A percentile compares a stretch with the other conserved stretches of the same genome.
These are phyloP conservation scores for Apodospora peruviana DNA, from an alignment of 495 filamentous ascomycete species.

Conservation along the genomic window DNA sequence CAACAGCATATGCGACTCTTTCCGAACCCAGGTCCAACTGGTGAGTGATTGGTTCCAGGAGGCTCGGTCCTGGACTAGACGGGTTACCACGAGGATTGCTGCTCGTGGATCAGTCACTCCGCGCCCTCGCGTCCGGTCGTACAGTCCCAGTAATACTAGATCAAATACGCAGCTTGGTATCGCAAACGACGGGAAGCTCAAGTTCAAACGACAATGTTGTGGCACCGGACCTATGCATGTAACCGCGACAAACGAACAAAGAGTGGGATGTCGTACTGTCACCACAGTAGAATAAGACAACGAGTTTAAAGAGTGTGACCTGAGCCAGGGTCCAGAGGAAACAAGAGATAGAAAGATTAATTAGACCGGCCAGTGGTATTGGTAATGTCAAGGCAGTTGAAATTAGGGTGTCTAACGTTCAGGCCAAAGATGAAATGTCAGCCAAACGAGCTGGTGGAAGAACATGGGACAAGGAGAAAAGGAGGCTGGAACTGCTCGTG, in stretches of 20 bases:
- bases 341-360: slow-evolving; percentile 15
- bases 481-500: slow-evolving; percentile 12
- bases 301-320: slow-evolving; percentile 13
- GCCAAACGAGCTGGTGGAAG: slow-evolving; percentile 11
- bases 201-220: slow-evolving; percentile 26
- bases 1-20: slow-evolving; percentile 22
- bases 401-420: slow-evolving; percentile 8
- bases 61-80: slow-evolving; percentile 2
- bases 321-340: slow-evolving; percentile 17
- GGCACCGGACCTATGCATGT: slow-evolving; percentile 28
- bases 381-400: slow-evolving; percentile 13
- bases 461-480: slow-evolving; percentile 15
- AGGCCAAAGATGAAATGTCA: slow-evolving; percentile 15
- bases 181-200: slow-evolving; percentile 20
- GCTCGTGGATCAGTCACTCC: slow-evolving; percentile 6
- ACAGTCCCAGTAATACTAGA: slow-evolving; percentile 14
- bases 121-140: slow-evolving; percentile 6
- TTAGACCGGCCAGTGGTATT: slow-evolving; percentile 10
- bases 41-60: slow-evolving; percentile 16
- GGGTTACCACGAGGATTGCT: slow-evolving; percentile 1
- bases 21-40: slow-evolving; percentile 2
- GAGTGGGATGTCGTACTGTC: slow-evolving; percentile 16
- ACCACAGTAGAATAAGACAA: slow-evolving; percentile 17
- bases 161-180: slow-evolving; percentile 19
- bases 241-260: slow-evolving; percentile 27